Evolutionary conservation across 306 rosid species (phyloP).

Genomic region (Alnus rubra): DNA sequence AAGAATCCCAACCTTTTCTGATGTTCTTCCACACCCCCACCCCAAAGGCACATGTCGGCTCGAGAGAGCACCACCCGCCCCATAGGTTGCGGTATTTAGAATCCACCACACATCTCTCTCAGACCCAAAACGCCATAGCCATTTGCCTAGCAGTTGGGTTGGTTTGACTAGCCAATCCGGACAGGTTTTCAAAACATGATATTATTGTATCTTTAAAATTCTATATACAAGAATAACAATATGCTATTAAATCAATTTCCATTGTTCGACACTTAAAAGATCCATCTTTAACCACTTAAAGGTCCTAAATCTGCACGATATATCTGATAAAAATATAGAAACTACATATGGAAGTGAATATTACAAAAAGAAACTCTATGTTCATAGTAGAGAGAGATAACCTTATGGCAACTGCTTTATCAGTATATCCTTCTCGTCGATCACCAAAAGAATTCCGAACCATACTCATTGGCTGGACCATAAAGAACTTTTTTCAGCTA

Average conservation of each 20-base stretch:
- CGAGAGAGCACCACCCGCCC: too few species aligned
- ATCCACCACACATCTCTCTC: too few species aligned
- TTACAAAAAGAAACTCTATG: conserved; percentile 3
- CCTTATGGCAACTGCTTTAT: conserved; percentile 90
- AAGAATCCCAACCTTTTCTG: too few species aligned
- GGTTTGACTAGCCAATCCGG: too few species aligned
- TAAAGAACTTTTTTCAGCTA: conserved; percentile 30
- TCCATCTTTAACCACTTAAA: background rate
- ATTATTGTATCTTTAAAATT: background rate
- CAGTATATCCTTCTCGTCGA: conserved; percentile 85
- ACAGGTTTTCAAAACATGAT: background rate
- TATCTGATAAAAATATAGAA: background rate
- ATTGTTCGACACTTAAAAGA: background rate
- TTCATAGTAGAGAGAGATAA: conserved; percentile 26
- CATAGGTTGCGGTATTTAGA: too few species aligned
- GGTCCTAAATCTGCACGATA: background rate
- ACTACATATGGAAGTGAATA: conserved; percentile 1
- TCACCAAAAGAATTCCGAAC: conserved; percentile 79
- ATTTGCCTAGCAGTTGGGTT: too few species aligned
- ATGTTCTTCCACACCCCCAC: too few species aligned
- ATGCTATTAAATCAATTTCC: background rate
- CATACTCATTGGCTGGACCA: conserved; percentile 76
- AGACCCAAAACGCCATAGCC: too few species aligned
- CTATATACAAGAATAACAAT: background rate
- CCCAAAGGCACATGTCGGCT: too few species aligned